Base-by-base conservation (phyloP, 2,329 filamentous ascomycete genomes). In the Leptographium galeiforme region DNA sequence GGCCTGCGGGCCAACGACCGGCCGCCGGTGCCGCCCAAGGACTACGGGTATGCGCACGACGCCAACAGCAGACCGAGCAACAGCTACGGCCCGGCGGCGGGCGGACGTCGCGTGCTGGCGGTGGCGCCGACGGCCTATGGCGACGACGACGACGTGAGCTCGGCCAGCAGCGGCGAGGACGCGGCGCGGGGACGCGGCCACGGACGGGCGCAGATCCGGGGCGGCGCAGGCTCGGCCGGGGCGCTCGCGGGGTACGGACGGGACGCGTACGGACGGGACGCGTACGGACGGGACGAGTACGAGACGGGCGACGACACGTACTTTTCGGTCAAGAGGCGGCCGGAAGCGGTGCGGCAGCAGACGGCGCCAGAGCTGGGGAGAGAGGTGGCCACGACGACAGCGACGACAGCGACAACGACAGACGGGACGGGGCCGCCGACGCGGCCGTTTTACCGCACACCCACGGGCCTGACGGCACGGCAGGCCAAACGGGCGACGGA, bases 381-480 rank as follows among this genome's bases (percentile, higher is more conserved):
- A 38, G 16, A 47, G 25, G 30, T n/a, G n/a, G n/a, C n/a, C n/a
- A n/a, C n/a, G n/a, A n/a, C n/a, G n/a, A n/a, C n/a, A n/a, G n/a
- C n/a, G n/a, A n/a, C n/a, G n/a, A n/a, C n/a, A n/a, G n/a, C 4
- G 13, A 6, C n/a, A 34, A 34, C 41, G 38, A 14, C 38, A 45
- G 43, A 18, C 36, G 40, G 16, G 25, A 25, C 19, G 14, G 25
- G 2, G 30, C 49, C 55, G 1, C 43, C 51, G 3, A 14, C 32
- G 8, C 55, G 56, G 49, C 68, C 72, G 0, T 86, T 89, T 66
- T 79, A 82, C 59, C 81, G 85, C 44, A 82, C 81, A 6, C 84
- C 85, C 2, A 89, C 86, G 0, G 82, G 81, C 14, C 67, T 88
- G 43, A 81, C 79, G 30, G 68, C 72, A 2, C 87, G 83, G 63